phyloP scores from a whole-genome alignment of 352 stramenopile genomes.

The Pythium aristosporum region DNA sequence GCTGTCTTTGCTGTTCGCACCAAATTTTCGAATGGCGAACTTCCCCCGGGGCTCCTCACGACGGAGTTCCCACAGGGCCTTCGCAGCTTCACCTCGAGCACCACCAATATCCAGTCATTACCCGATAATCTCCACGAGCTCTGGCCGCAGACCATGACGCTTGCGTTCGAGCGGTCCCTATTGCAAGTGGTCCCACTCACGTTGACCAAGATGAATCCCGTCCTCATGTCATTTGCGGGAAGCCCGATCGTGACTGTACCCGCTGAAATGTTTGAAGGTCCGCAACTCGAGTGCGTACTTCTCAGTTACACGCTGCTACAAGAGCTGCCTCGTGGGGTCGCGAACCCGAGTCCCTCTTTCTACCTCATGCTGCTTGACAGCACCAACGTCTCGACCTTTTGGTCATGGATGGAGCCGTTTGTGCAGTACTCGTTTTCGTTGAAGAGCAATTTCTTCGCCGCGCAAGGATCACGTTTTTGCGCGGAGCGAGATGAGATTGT shows the following conservation, averaged over 20 bases:
- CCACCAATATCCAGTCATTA: not conserved
- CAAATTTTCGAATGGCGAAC: not conserved
- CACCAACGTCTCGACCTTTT: not conserved
- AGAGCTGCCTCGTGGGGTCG: not conserved
- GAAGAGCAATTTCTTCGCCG: no score
- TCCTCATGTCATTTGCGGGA: not conserved
- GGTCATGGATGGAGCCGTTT: not conserved
- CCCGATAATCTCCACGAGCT: not conserved
- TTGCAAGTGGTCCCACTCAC: not conserved
- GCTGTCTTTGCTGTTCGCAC: not conserved
- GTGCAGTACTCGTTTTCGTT: not conserved
- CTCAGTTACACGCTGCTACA: not conserved
- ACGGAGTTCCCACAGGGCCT: not conserved
- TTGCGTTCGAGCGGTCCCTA: constrained; percentile 1
- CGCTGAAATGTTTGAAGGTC: not conserved
- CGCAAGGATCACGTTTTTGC: not conserved
- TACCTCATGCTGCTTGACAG: not conserved
- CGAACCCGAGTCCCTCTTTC: not conserved
- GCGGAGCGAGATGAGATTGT: not conserved
- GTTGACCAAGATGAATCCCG: not conserved
- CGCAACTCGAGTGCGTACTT: not conserved
- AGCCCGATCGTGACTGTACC: not conserved
- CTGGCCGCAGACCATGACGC: constrained; percentile 6
- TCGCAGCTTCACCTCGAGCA: not conserved
- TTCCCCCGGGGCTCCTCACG: constrained; percentile 2